Evolutionary conservation across 2,329 filamentous ascomycete genomes (phyloP), one percentile per base, ranked within the genome.

Genomic region (Fusarium circinatum): DNA sequence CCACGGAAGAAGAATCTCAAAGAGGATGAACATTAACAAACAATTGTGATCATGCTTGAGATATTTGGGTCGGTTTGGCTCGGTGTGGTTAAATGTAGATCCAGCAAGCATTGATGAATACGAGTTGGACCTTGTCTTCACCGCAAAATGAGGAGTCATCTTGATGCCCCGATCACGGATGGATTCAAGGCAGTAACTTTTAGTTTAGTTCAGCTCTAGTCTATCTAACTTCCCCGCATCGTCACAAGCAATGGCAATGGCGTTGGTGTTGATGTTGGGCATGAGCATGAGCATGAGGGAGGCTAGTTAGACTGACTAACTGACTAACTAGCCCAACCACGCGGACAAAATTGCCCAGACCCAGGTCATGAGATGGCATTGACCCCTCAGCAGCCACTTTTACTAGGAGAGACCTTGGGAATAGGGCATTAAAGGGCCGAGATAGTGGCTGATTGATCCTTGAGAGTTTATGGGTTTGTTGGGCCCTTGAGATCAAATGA

Each of bases 131-230:
- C 52, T 65, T 59, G 39, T 24, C 45, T 62, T 67, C 61, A 73
- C 71, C 70, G 71, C 65, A 73, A 73, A 65, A 45, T 59, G 38
- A 72, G 41, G 70, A 67, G 71, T 74, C 61, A 73, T 62, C n/a
- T 47, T 45, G 36, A 30, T 44, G 41, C 38, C 41, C 57, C 70
- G 54, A 61, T 68, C 62, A 44, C 61, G 45, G 51, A 69, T 52
- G 36, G 49, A 69, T 60, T n/a, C 57, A 68, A 68, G 36, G 30
- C 55, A 52, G 42, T 64, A 44, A 18, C 30, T 34, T 51, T 58
- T n/a, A n/a, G 20, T 30, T 32, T 24, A 59, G 48, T 22, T 12
- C 22, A 30, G 45, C 30, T 22, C 34, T 68, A 34, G 20, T 18
- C 22, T 17, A 18, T 66, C 28, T 3, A 34, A 34, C 32, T 74